Percentiles rank a stretch among this genome's conserved stretches.
Evolutionary conservation across 805 yeast genomes (phyloP).

Genomic region (Starmerella davenportii): DNA sequence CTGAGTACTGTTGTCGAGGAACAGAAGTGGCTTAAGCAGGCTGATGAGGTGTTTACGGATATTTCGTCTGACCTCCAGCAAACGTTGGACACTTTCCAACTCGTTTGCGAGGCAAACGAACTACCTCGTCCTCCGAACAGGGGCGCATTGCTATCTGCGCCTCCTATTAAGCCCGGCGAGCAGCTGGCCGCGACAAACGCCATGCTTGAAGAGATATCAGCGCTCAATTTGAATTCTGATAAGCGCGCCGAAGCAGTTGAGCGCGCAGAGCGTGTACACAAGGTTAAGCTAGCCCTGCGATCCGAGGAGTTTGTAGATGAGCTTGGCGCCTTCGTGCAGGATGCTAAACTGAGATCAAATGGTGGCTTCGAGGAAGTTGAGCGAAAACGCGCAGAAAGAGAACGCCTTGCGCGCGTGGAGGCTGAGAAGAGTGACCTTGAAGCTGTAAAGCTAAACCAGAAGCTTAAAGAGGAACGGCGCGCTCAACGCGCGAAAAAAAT

Average conservation of each 20-base stretch:
- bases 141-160: slow-evolving; percentile 26
- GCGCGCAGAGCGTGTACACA: slow-evolving; percentile 66
- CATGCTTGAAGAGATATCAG: slow-evolving; percentile 58
- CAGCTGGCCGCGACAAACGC: slow-evolving; percentile 27
- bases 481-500: slow-evolving; percentile 1
- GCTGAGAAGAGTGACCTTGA: slow-evolving; percentile 19
- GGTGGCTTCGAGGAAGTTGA: slow-evolving; percentile 88
- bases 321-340: slow-evolving; percentile 67
- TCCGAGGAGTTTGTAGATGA: slow-evolving; percentile 67
- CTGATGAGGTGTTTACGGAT: slow-evolving; percentile 69
- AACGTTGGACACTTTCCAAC: slow-evolving; percentile 62
- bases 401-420: slow-evolving; percentile 46
- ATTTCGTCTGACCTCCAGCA: slow-evolving; percentile 62
- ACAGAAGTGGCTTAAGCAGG: slow-evolving; percentile 78
- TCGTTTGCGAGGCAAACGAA: slow-evolving; percentile 29
- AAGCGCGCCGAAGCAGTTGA: slow-evolving; percentile 73
- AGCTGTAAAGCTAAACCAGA: slow-evolving; percentile 13
- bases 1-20: slow-evolving; percentile 81
- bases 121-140: slow-evolving; percentile 1
- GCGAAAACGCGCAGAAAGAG: slow-evolving; percentile 39
- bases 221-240: slow-evolving; percentile 69
- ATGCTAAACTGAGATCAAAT: slow-evolving; percentile 51
- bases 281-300: slow-evolving; percentile 44
- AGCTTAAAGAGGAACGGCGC: slow-evolving; percentile 12
- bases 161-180: slow-evolving; percentile 19